Base-by-base conservation (phyloP, 1,284 basidiomycete genomes). In the Xerocomus nothofagi region DNA sequence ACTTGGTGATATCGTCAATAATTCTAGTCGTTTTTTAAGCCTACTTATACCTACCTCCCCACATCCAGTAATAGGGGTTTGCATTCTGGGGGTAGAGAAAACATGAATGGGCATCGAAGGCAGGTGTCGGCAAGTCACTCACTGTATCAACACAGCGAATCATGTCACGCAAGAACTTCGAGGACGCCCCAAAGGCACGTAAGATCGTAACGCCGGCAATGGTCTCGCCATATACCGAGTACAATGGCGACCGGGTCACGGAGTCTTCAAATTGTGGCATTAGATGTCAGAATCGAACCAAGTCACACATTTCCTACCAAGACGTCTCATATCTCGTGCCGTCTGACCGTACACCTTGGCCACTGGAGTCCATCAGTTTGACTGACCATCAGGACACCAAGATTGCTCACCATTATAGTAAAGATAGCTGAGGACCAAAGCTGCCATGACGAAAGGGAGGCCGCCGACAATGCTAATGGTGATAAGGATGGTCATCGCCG, bases 191-290 rank as follows among this genome's bases (percentile, higher is more conserved):
- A 61, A 94, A 96, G 1, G 93, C 88, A 39, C 94, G 87, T 33
- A 96, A 73, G 42, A 95, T 88, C 0, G 91, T 80, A 15, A 89
- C 88, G n/a, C 92, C 93, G 3, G 90, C 79, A 47, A 94, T 93
- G 0, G 91, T 92, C 69, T 96, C 93, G 3, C 88, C 90, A 57
- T 93, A 97, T 39, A 95, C 88, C 0, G 91, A 93, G 68, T 96
- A 97, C 14, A 98, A 71, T 0, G 94, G 94, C 0, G 91, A 94
- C 31, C 92, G 84, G 8, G 92, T 93, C 39, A 93, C 86, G 12
- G 91, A 93, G 63, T 94, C 91, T 86, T 51, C 15, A 15, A 31
- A 45, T 47, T 18, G n/a, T 23, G 42, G 4, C 38, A 30, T 51
- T 20, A 50, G 20, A 49, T 23, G 18, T 37, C 14, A 27, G 27